Evolutionary conservation across 1,284 basidiomycete species (phyloP).

Genomic region (Megacollybia platyphylla): DNA sequence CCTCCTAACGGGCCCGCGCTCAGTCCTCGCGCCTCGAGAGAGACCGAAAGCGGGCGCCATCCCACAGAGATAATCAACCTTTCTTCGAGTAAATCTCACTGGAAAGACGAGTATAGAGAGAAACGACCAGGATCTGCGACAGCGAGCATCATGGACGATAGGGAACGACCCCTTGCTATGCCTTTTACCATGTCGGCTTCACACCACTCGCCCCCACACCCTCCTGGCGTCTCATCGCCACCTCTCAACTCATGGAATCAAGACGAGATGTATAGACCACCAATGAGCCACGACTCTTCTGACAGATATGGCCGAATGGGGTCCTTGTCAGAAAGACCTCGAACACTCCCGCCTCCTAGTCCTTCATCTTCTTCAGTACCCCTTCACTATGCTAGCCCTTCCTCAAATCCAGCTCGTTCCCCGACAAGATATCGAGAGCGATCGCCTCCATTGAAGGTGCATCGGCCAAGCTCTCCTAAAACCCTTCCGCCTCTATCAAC

Average conservation of each 20-base stretch:
- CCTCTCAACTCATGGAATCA: not conserved
- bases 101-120: slow-evolving; percentile 6
- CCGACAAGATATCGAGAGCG: slow-evolving; percentile 4
- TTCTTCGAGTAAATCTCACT: slow-evolving; percentile 5
- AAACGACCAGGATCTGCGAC: slow-evolving; percentile 1
- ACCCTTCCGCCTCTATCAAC: too few species aligned
- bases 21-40: slow-evolving; percentile 9
- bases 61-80: slow-evolving; percentile 8
- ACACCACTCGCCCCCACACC: slow-evolving; percentile 1
- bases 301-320: not conserved
- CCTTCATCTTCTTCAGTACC: slow-evolving; percentile 1
- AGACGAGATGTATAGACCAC: not conserved
- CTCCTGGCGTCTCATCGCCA: not conserved
- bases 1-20: slow-evolving; percentile 3
- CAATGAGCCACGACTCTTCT: slow-evolving; percentile 1
- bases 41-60: slow-evolving; percentile 2
- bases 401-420: slow-evolving; percentile 1
- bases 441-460: not conserved
- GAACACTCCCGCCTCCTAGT: slow-evolving; percentile 4
- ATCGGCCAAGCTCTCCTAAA: too few species aligned
- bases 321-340: slow-evolving; percentile 3
- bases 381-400: not conserved
- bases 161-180: slow-evolving; percentile 5
- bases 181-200: slow-evolving; percentile 7
- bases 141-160: slow-evolving; percentile 4